A percentile compares a stretch with the other conserved stretches of the same genome.
These are phyloP conservation scores for Stentor roeselii DNA, from an alignment of 73 alveolate genomes.

Conservation along the genomic window DNA sequence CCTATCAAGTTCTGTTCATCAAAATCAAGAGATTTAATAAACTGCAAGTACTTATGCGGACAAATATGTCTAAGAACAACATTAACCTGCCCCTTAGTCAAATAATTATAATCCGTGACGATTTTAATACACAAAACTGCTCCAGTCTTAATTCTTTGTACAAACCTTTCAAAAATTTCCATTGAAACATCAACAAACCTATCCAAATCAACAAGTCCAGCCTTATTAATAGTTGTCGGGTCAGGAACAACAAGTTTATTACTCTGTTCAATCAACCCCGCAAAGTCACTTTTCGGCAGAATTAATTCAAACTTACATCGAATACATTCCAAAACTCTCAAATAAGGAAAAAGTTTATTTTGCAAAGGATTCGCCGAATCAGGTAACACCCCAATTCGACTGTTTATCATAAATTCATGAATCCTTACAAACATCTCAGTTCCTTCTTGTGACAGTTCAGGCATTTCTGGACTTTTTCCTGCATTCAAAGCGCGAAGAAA, in stretches of 20 bases:
- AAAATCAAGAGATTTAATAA: too few species aligned
- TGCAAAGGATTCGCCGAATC: neutral
- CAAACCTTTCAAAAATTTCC: neutral
- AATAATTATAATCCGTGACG: neutral
- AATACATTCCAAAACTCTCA: neutral
- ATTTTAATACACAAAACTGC: neutral
- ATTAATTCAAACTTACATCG: neutral
- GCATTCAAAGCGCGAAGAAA: neutral
- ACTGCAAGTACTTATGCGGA: too few species aligned
- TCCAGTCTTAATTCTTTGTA: neutral
- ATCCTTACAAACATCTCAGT: neutral
- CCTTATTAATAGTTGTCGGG: neutral
- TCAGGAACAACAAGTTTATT: neutral
- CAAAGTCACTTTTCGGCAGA: neutral
- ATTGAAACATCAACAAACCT: neutral
- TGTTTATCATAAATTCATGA: neutral
- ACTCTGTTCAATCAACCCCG: neutral
- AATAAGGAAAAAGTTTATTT: neutral
- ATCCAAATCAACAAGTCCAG: neutral
- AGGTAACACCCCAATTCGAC: neutral
- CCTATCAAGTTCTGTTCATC: too few species aligned
- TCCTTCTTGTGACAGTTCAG: neutral
- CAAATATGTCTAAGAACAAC: neutral
- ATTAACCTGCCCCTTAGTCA: neutral
- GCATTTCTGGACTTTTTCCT: neutral